These are phyloP conservation scores for Ganoderma meredithae DNA, from an alignment of 1,284 basidiomycete species.

Conservation along the genomic window DNA sequence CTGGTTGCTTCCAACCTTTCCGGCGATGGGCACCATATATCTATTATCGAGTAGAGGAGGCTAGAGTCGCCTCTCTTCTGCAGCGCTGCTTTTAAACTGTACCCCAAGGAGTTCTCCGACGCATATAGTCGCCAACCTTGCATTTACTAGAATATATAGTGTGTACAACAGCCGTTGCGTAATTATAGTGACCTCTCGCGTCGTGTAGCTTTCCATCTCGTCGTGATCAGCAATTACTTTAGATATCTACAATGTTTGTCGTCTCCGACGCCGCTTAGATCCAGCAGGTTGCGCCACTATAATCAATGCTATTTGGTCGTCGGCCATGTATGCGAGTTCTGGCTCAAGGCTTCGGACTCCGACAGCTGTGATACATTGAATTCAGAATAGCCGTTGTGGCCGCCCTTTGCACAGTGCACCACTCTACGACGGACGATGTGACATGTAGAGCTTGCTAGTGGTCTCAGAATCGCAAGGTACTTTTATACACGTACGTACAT, in stretches of 20 bases:
- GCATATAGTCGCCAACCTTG: neutral
- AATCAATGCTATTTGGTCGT: too few species aligned
- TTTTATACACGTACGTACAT: too few species aligned
- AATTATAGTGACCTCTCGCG: neutral
- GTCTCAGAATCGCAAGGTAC: too few species aligned
- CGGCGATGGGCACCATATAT: neutral
- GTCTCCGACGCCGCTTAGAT: neutral
- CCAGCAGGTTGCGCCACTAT: too few species aligned
- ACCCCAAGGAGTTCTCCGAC: neutral
- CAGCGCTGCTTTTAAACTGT: neutral
- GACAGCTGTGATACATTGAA: too few species aligned
- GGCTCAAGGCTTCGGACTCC: too few species aligned
- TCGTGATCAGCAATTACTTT: neutral
- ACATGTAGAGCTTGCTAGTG: too few species aligned
- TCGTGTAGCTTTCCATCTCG: neutral
- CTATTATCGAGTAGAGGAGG: neutral
- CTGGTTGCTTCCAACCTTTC: neutral
- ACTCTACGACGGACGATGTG: too few species aligned
- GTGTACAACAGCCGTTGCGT: slow-evolving; percentile 1
- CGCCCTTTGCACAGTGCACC: too few species aligned
- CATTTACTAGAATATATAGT: neutral
- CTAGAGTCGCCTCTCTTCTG: neutral
- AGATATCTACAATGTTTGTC: neutral
- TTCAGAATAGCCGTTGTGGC: too few species aligned
- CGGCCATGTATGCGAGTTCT: too few species aligned